phyloP scores from a whole-genome alignment of 495 filamentous ascomycete species.

The Parathielavia hyrcaniae region DNA sequence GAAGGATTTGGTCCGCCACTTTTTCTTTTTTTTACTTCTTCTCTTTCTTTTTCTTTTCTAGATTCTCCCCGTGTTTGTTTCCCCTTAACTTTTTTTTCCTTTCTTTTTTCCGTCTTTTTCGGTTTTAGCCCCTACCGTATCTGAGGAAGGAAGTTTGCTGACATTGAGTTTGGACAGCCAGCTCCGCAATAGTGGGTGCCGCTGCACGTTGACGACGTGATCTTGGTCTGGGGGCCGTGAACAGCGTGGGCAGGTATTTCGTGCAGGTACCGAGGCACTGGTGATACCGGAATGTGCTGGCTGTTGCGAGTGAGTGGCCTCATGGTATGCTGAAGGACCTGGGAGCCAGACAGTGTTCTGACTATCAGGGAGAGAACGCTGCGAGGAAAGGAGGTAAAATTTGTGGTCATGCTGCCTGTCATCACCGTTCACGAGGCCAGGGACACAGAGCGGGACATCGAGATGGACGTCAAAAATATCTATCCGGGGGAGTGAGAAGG shows the following conservation, averaged over 20 bases:
- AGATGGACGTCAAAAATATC: conserved; percentile 35
- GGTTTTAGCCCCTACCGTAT: not conserved
- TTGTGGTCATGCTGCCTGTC: conserved; percentile 50
- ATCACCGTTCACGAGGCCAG: conserved; percentile 41
- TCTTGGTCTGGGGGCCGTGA: conserved; percentile 53
- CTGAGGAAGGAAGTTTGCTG: conserved; percentile 23
- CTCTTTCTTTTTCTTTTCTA: no score
- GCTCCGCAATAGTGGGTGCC: conserved; percentile 32
- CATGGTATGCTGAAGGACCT: conserved; percentile 35
- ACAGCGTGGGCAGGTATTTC: conserved; percentile 45
- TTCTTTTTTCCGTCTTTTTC: no score
- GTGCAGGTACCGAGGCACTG: conserved; percentile 47
- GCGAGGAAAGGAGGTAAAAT: conserved; percentile 39
- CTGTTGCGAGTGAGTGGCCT: conserved; percentile 43
- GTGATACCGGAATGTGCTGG: conserved; percentile 44
- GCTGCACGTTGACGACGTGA: conserved; percentile 23
- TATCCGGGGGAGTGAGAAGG: conserved; percentile 38
- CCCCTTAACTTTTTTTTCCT: no score
- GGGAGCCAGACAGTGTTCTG: conserved; percentile 43
- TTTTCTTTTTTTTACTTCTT: no score
- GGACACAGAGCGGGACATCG: conserved; percentile 37
- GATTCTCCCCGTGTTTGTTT: no score
- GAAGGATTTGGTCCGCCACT: no score
- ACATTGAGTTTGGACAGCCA: conserved; percentile 24
- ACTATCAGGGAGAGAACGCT: conserved; percentile 40